Evolutionary conservation across 2,329 filamentous ascomycete genomes (phyloP), one percentile per base, ranked within the genome.

Genomic region (Malbranchea zuffiana): DNA sequence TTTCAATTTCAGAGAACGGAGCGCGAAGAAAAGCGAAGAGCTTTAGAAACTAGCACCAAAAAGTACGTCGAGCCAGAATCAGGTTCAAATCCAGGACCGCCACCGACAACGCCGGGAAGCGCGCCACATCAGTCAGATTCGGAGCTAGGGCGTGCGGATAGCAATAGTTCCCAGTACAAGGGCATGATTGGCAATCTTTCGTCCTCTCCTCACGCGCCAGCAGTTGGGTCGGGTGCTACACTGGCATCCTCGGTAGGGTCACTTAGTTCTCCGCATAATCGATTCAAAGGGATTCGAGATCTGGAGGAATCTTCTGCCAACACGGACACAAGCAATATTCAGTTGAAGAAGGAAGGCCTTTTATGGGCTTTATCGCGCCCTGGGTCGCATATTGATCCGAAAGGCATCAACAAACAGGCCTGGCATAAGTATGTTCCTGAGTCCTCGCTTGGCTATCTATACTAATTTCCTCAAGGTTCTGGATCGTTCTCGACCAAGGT

Each of bases 401-500:
- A 90, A 49, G 87, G 85, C 12, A 68, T 98, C 49, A 96, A 95
- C 55, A 95, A 96, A 57, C 86, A 93, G 60, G 87, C 85, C 34
- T 98, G 90, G 90, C 90, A 98, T 60, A 98, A 98, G 83, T 93
- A 68, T 65, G 81, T 27, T 24, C 23, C n/a, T 20, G 3, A 5
- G 33, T 24, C 7, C 8, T 19, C 23, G 13, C 4, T 6, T n/a
- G 26, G 17, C 31, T 32, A 17, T 34, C 21, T 17, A 28, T 26
- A 43, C 27, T 26, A 27, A 46, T 44, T 17, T 20, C 35, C 20
- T 17, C 8, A 50, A 92, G 86, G 55, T 98, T 96, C 62, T 98
- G 90, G 90, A 92, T 98, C 46, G 90, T 98, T 2, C 70, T 98
- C 29, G 92, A 96, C 56, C 87, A 94, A 60, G 90, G 90, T 16